A percentile compares a stretch with the other conserved stretches of the same genome.
phyloP scores from a whole-genome alignment of 345 rosid genomes.

The Arabidopsis thaliana region TAIR10.1 NC_003071.7:15472001-15472500 shows the following conservation, averaged over 20 bases:
- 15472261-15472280: not conserved
- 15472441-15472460: constrained; percentile 18
- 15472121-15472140: not conserved
- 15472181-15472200: not conserved
- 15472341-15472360: constrained; percentile 6
- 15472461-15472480: not conserved
- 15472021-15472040: not conserved
- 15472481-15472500: not conserved
- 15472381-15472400: constrained; percentile 19
- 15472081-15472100: not conserved
- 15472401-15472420: constrained; percentile 5
- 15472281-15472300: not conserved
- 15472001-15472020: constrained; percentile 39
- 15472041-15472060: no score
- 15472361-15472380: constrained; percentile 7
- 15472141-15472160: not conserved
- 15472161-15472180: not conserved
- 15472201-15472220: not conserved
- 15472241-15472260: not conserved
- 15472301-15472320: not conserved
- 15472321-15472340: not conserved
- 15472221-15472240: not conserved
- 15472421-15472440: constrained; percentile 10
- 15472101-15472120: not conserved
- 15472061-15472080: no score